Evolutionary conservation across 495 filamentous ascomycete species (phyloP), one percentile per base, ranked within the genome.

Genomic region (Tuber indicum): DNA sequence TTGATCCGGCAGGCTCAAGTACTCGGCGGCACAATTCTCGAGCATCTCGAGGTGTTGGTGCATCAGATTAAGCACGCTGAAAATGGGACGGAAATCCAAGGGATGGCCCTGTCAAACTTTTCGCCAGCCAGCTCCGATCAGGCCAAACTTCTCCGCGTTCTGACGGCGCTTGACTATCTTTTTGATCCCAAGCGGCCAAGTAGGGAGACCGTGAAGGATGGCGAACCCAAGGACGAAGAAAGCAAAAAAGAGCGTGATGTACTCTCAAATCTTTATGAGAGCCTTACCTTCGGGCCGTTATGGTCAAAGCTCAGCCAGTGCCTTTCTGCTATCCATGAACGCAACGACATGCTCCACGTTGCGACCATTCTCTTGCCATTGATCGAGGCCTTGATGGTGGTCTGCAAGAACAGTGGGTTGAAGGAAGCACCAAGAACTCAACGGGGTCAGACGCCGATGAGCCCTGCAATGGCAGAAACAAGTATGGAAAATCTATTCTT

Each of bases 341-440:
- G 94, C 73, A 93, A 96, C 82, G 95, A 95, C 84, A 92, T 97
- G 91, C 88, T 98, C 78, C 98, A 98, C 82, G 93, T 98, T 73
- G 96, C 96, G 58, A 97, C 94, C 16, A 97, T 98, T 77, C 89
- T 99, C 42, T 87, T 98, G 45, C 96, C 96, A 41, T 86, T 98
- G 45, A 97, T 98, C 74, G 96, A 99, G 84, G 92, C 93, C 41
- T 87, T 99, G 79, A 98, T 99, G 96, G 96, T 99, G 73, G 94
- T 98, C 49, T 98, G 96, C 89, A 98, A 98, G 87, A 97, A 98
- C 84, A 92, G 91, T 23, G 93, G 93, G 3, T 85, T 95, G 58
- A 93, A 96, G 81, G 90, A 91, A 72, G 88, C 91, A 75, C 82
- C 86, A 66, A 78, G 88, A 23, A 85, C 87, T 75, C 90, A 90